These are phyloP conservation scores for Fomitopsis pinicola DNA, from an alignment of 1,284 basidiomycete genomes.

Conservation along the genomic window DNA sequence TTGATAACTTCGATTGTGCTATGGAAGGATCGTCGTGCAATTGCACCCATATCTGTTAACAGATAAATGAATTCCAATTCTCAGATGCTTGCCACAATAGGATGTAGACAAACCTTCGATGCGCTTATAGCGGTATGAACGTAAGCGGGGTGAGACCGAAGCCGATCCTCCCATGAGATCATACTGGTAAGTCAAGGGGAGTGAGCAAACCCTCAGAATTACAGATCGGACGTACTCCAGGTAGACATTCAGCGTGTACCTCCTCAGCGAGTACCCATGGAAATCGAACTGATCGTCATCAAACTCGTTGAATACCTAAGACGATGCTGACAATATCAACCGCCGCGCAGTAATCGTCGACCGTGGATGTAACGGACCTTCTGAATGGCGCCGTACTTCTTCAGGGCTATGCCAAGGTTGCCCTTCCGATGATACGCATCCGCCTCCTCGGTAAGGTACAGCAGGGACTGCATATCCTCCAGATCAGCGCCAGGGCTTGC, in stretches of 20 bases:
- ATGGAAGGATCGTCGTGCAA: slow-evolving; percentile 76
- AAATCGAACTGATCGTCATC: slow-evolving; percentile 99
- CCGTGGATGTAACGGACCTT: slow-evolving; percentile 43
- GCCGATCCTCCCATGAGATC: slow-evolving; percentile 78
- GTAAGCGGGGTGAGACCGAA: slow-evolving; percentile 77
- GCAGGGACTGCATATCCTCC: slow-evolving; percentile 93
- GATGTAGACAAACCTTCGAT: slow-evolving; percentile 44
- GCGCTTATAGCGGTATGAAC: slow-evolving; percentile 71
- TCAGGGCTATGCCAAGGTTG: slow-evolving; percentile 80
- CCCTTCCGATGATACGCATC: slow-evolving; percentile 64
- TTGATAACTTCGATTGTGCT: slow-evolving; percentile 35
- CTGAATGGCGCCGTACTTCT: slow-evolving; percentile 78
- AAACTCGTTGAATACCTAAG: slow-evolving; percentile 78
- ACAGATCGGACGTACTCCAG: slow-evolving; percentile 48
- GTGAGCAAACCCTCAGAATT: neutral
- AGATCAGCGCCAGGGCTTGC: slow-evolving; percentile 75
- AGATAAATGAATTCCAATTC: neutral
- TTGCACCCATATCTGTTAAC: slow-evolving; percentile 63
- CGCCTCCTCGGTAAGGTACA: slow-evolving; percentile 86
- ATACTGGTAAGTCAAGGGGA: slow-evolving; percentile 43
- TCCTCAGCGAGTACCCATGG: slow-evolving; percentile 92
- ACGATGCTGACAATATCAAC: neutral
- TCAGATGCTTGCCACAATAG: neutral
- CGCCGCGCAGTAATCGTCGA: neutral
- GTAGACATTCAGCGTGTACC: slow-evolving; percentile 86